Percentiles rank a stretch among this genome's conserved stretches.
Conservation (phyloP, 2,329 filamentous ascomycete genomes). For the Fusarium sp. region DNA sequence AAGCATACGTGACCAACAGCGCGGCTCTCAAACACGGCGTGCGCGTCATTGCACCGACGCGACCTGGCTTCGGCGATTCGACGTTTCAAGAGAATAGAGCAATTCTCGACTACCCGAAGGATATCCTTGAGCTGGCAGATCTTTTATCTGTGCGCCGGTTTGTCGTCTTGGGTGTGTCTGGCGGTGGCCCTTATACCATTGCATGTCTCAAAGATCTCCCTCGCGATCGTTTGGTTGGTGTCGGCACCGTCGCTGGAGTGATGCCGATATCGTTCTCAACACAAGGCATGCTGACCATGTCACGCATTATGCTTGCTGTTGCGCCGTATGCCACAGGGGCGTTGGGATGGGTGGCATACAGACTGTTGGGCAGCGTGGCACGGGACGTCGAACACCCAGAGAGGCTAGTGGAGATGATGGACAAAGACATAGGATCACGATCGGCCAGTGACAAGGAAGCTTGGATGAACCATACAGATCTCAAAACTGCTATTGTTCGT, state of each 20-base stretch:
- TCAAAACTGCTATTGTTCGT: constrained; percentile 1
- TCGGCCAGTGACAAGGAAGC: constrained; percentile 10
- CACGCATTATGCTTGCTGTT: constrained; percentile 20
- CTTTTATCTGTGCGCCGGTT: not conserved
- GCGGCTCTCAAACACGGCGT: constrained; percentile 5
- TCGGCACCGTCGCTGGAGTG: constrained; percentile 17
- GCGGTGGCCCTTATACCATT: constrained; percentile 31
- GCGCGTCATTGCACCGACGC: constrained; percentile 22
- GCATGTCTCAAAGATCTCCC: constrained; percentile 27
- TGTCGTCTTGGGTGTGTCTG: constrained; percentile 20
- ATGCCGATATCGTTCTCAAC: constrained; percentile 34
- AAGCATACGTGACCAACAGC: constrained; percentile 10
- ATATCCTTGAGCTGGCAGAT: constrained; percentile 10
- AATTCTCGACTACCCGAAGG: constrained; percentile 19
- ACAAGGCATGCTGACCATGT: constrained; percentile 24
- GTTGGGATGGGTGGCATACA: constrained; percentile 22
- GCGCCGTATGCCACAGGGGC: constrained; percentile 16
- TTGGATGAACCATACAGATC: constrained; percentile 2
- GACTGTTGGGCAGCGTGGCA: constrained; percentile 1
- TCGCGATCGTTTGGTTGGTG: constrained; percentile 1
- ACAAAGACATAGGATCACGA: constrained; percentile 21
- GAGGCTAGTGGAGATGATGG: constrained; percentile 18
- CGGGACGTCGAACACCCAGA: constrained; percentile 28
- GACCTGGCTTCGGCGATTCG: constrained; percentile 27
- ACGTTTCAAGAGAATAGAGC: constrained; percentile 27